Percentiles rank a stretch among this genome's conserved stretches.
phyloP scores from a whole-genome alignment of 2,329 filamentous ascomycete species.

The Byssoonygena ceratinophila region DNA sequence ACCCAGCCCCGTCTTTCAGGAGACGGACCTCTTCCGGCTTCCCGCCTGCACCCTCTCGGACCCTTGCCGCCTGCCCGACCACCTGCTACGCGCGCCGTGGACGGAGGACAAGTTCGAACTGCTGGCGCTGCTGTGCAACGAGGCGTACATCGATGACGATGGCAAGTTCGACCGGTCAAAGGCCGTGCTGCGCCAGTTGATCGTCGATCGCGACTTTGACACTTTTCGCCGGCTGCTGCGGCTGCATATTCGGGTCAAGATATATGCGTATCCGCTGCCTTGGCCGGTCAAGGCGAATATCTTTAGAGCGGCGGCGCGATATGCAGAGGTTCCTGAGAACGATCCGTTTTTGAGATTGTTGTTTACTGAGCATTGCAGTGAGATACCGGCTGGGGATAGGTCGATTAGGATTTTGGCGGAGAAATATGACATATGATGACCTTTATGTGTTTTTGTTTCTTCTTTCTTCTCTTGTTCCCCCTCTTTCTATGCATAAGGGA shows the following conservation, averaged over 20 bases:
- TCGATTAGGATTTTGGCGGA: constrained; percentile 22
- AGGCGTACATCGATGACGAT: constrained; percentile 33
- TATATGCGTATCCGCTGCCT: constrained; percentile 24
- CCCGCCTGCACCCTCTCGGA: constrained; percentile 23
- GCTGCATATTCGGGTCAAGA: constrained; percentile 25
- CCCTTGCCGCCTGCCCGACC: constrained; percentile 31
- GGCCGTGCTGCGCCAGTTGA: constrained; percentile 26
- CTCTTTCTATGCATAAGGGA: background rate
- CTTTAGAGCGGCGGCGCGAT: constrained; percentile 26
- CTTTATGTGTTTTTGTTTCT: background rate
- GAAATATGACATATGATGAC: constrained; percentile 11
- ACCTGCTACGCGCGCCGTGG: constrained; percentile 32
- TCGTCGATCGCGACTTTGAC: constrained; percentile 26
- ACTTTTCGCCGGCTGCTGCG: constrained; percentile 27
- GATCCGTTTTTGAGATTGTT: constrained; percentile 30
- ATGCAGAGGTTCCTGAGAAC: constrained; percentile 18
- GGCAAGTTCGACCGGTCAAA: constrained; percentile 24
- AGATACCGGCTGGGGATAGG: constrained; percentile 21
- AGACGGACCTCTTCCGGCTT: constrained; percentile 29
- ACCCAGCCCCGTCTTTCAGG: constrained; percentile 22
- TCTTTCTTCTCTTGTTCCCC: background rate
- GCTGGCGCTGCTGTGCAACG: constrained; percentile 28
- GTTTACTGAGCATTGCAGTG: constrained; percentile 26
- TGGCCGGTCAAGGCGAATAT: constrained; percentile 30
- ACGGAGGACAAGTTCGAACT: constrained; percentile 31